phyloP scores from a whole-genome alignment of 768 basidiomycete species.

The Leccinum broughii region DNA sequence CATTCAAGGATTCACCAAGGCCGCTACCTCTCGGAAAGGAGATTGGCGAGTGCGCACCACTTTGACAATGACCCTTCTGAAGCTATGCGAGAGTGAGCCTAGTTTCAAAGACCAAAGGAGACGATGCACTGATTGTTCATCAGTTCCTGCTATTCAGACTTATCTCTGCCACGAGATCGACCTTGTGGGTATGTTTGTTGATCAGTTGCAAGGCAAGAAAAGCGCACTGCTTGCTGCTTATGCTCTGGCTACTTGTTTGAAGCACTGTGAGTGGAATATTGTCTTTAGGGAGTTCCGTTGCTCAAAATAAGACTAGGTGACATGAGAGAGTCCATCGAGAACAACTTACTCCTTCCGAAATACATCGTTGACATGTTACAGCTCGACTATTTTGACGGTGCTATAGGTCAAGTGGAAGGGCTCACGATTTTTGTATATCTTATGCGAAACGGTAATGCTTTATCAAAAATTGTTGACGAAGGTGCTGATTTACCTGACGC shows the following conservation, averaged over 20 bases:
- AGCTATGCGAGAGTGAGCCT: no score
- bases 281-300: background rate
- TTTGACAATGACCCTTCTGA: no score
- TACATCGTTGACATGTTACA: constrained; percentile 22
- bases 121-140: constrained; percentile 1
- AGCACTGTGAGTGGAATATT: constrained; percentile 10
- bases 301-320: constrained; percentile 9
- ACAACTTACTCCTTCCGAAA: constrained; percentile 1
- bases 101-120: no score
- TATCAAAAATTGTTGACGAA: background rate
- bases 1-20: no score
- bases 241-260: constrained; percentile 17
- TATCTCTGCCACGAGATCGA: constrained; percentile 6
- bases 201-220: constrained; percentile 19
- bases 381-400: constrained; percentile 26
- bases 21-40: no score
- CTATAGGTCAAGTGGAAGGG: constrained; percentile 6
- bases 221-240: constrained; percentile 24
- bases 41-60: no score
- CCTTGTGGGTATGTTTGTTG: constrained; percentile 12
- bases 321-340: constrained; percentile 12
- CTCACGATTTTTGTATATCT: constrained; percentile 13
- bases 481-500: background rate
- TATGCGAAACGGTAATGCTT: constrained; percentile 19
- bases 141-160: background rate